Percentiles rank a stretch among this genome's conserved stretches.
These are phyloP conservation scores for Blastobotrys raffinosifermentans DNA, from an alignment of 1,139 yeast species.

Conservation along the genomic window DNA sequence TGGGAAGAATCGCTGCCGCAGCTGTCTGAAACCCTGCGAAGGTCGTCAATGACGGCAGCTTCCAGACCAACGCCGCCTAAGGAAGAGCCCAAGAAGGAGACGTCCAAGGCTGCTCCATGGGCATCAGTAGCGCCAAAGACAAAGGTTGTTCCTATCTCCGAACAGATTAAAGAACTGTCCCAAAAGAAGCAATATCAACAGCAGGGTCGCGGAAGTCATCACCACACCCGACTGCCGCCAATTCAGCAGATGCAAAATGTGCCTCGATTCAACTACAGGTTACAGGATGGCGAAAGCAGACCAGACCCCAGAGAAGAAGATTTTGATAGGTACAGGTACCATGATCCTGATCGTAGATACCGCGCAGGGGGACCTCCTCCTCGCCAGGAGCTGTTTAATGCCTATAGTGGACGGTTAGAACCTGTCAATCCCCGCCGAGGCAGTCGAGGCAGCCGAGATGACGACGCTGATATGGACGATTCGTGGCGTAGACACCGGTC, in stretches of 20 bases:
- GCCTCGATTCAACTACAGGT: constrained; percentile 10
- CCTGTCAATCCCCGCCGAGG: constrained; percentile 6
- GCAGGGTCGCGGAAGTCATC: constrained; percentile 4
- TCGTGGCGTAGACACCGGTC: not conserved
- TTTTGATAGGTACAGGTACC: constrained; percentile 22
- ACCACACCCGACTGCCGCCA: constrained; percentile 5
- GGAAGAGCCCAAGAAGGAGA: not conserved
- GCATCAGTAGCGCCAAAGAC: constrained; percentile 15
- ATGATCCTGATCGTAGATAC: constrained; percentile 28
- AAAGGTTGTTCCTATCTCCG: constrained; percentile 24
- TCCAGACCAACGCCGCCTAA: constrained; percentile 2
- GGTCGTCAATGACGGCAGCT: constrained; percentile 6
- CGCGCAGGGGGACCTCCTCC: constrained; percentile 25
- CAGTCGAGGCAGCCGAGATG: no score
- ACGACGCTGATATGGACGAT: not conserved
- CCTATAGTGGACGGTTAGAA: constrained; percentile 29
- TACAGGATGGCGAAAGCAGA: constrained; percentile 6
- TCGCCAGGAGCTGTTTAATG: constrained; percentile 30
- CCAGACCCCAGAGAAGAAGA: constrained; percentile 9
- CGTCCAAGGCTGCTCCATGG: constrained; percentile 21
- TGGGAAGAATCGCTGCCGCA: constrained; percentile 17
- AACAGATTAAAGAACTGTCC: constrained; percentile 25
- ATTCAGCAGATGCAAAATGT: constrained; percentile 13
- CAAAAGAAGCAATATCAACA: constrained; percentile 12
- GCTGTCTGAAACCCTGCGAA: constrained; percentile 6